These are phyloP conservation scores for Thalassiosira hispida DNA, from an alignment of 352 stramenopile species.

Conservation along the genomic window DNA sequence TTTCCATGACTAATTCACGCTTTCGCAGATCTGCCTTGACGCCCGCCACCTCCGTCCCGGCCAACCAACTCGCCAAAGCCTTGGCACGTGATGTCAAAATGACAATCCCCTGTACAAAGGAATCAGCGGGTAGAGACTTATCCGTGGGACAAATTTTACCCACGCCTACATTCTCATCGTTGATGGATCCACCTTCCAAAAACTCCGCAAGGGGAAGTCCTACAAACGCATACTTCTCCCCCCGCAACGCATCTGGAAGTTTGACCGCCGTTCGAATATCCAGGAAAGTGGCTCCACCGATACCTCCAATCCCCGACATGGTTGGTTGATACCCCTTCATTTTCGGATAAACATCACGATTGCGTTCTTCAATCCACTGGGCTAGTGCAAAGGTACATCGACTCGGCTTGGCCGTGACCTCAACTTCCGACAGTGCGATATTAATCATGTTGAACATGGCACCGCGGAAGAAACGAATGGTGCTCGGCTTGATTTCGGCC, in stretches of 20 bases:
- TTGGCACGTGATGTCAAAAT: slow-evolving; percentile 82
- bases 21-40: slow-evolving; percentile 86
- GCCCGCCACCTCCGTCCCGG: slow-evolving; percentile 79
- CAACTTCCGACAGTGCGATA: slow-evolving; percentile 87
- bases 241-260: slow-evolving; percentile 87
- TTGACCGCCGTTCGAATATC: slow-evolving; percentile 85
- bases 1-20: slow-evolving; percentile 87
- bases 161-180: slow-evolving; percentile 80
- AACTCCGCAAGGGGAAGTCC: slow-evolving; percentile 85
- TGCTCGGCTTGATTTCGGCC: slow-evolving; percentile 75
- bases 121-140: slow-evolving; percentile 61
- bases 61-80: slow-evolving; percentile 86
- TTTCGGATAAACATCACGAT: slow-evolving; percentile 86
- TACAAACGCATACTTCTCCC: slow-evolving; percentile 90
- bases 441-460: slow-evolving; percentile 93
- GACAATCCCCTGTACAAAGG: slow-evolving; percentile 84
- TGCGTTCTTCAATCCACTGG: slow-evolving; percentile 87
- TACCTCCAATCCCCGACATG: slow-evolving; percentile 43
- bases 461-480: slow-evolving; percentile 89
- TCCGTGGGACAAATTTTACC: slow-evolving; percentile 79
- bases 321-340: slow-evolving; percentile 86
- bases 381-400: slow-evolving; percentile 87
- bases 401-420: slow-evolving; percentile 85
- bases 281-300: slow-evolving; percentile 73
- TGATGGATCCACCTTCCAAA: slow-evolving; percentile 72